These are phyloP conservation scores for Phalaenopsis equestris DNA, from an alignment of 106 monocot species.

Conservation along the genomic window DNA sequence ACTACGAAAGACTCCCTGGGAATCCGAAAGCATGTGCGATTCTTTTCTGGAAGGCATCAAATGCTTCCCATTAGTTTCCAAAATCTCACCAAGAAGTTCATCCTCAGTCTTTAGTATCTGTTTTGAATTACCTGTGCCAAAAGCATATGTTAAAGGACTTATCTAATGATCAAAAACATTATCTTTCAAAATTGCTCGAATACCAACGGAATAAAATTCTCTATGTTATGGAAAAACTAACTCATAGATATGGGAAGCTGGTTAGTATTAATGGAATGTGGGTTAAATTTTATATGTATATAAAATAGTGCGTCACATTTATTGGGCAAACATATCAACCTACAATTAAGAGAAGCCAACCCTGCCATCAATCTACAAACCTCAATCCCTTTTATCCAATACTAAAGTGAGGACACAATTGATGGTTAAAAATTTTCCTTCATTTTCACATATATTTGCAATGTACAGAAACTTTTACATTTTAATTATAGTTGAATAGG, in stretches of 20 bases:
- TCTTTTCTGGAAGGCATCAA: constrained; percentile 16
- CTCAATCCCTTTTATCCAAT: too few relatives aligned
- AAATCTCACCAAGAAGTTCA: constrained; percentile 39
- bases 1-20: constrained; percentile 8
- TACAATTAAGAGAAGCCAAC: too few relatives aligned
- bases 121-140: constrained; percentile 35
- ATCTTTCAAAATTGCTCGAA: constrained; percentile 1
- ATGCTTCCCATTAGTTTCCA: constrained; percentile 42
- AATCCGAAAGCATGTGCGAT: constrained; percentile 14
- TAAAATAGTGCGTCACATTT: too few relatives aligned
- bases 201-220: not conserved
- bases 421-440: too few relatives aligned
- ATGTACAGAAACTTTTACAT: too few relatives aligned
- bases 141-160: not conserved
- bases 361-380: too few relatives aligned
- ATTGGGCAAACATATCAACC: too few relatives aligned
- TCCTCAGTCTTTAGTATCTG: constrained; percentile 34
- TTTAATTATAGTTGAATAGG: too few relatives aligned
- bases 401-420: too few relatives aligned
- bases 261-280: too few relatives aligned
- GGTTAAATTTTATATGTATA: too few relatives aligned
- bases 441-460: too few relatives aligned
- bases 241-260: not conserved
- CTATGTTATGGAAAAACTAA: not conserved
- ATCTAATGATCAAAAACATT: not conserved